phyloP scores from a whole-genome alignment of 1,139 yeast species.

The Groenewaldozyma sp. region DNA sequence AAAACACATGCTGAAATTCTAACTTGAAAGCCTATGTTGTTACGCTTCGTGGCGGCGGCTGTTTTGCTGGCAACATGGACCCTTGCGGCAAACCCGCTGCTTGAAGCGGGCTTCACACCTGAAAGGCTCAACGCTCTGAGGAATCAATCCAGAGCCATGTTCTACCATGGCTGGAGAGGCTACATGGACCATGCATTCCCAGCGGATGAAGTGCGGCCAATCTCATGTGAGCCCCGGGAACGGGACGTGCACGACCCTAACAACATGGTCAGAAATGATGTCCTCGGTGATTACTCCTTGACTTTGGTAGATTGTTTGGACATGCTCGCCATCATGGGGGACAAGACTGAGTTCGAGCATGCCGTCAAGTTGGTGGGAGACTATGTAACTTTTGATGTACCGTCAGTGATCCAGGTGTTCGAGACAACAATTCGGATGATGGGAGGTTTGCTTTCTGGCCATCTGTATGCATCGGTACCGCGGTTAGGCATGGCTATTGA shows the following conservation, averaged over 20 bases:
- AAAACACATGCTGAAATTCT: neutral
- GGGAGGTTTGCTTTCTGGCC: slow-evolving; percentile 74
- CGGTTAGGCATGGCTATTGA: slow-evolving; percentile 37
- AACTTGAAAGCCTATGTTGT: neutral
- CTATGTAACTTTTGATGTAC: slow-evolving; percentile 44
- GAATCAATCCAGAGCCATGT: slow-evolving; percentile 46
- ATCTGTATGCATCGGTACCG: slow-evolving; percentile 58
- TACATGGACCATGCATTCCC: slow-evolving; percentile 72
- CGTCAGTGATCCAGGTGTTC: slow-evolving; percentile 66
- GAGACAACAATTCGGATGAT: slow-evolving; percentile 73
- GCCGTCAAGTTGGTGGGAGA: slow-evolving; percentile 41
- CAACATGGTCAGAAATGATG: slow-evolving; percentile 67
- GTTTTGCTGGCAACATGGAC: too few relatives aligned
- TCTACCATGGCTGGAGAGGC: slow-evolving; percentile 69
- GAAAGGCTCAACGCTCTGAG: neutral
- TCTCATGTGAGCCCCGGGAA: slow-evolving; percentile 60
- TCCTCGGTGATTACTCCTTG: slow-evolving; percentile 71
- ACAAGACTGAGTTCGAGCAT: slow-evolving; percentile 44
- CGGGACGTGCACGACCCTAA: slow-evolving; percentile 46
- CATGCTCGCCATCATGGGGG: slow-evolving; percentile 63
- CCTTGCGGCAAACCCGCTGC: slow-evolving; percentile 1
- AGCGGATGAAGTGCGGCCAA: slow-evolving; percentile 70
- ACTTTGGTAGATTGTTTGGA: slow-evolving; percentile 76
- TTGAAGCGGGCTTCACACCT: neutral
- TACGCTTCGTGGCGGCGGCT: neutral